Evolutionary conservation across 805 yeast species (phyloP), one percentile per base, ranked within the genome.

Genomic region (Teunomyces gatunensis): DNA sequence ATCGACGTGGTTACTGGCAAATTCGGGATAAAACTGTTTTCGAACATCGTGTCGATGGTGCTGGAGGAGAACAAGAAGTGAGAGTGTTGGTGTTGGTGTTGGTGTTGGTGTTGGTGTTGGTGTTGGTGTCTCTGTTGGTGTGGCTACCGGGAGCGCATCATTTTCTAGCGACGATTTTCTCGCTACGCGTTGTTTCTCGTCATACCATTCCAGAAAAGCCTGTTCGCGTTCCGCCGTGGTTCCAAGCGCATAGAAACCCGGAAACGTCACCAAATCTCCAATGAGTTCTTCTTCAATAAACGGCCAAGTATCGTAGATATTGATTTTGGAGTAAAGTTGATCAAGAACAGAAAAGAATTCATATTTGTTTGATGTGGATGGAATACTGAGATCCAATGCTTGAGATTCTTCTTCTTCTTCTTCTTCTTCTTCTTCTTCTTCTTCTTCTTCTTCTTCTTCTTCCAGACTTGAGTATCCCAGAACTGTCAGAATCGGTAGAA

Each of bases 261-360:
- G 67, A 41, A 49, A 42, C 29, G 54, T 54, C 10, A 57, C 58
- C 12, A 71, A 56, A 17, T 66, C 63, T 1, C 52, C 42, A 5
- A 69, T 53, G 9, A 68, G 50, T 17, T 67, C 69, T 42, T 70
- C 76, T 48, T 70, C 73, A 0, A 71, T 60, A 21, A 73, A 43
- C 43, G 56, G 59, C 73, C 76, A 73, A 3, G 74, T 65, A 36
- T 70, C 69, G 52, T 59, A 69, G 17, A 58, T 34, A 5, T 72
- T 65, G 15, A 72, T 66, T 28, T 50, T 47, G 15, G 55, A 46
- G 41, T 56, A 47, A 44, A 56, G 56, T 15, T 39, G 40, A 30
- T 70, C 64, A 5, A 73, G 55, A 11, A 72, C 55, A 1, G 27
- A 39, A 5, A 48, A 47, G 53, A 71, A 71, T 5, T 57, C 60